phyloP scores from a whole-genome alignment of 2,329 filamentous ascomycete genomes.

The Venturia carpophila region DNA sequence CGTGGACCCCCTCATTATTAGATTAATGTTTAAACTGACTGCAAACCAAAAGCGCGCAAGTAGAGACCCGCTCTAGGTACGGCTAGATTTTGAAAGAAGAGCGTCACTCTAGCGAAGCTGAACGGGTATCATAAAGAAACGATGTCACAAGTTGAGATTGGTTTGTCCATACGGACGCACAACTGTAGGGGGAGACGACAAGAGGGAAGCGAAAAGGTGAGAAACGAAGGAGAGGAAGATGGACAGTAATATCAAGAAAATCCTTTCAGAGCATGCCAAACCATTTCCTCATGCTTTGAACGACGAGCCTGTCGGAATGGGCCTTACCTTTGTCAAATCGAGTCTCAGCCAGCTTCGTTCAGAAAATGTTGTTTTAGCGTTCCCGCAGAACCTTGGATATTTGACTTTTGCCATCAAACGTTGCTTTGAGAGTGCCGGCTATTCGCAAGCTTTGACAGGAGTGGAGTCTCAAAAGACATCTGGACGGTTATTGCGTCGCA shows the following conservation, averaged over 20 bases:
- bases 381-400: not conserved
- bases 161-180: conserved; percentile 9
- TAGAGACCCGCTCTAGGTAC: conserved; percentile 15
- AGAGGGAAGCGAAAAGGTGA: conserved; percentile 1
- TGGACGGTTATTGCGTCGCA: conserved; percentile 7
- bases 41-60: not conserved
- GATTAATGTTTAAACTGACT: not conserved
- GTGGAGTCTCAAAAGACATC: not conserved
- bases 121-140: conserved; percentile 8
- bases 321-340: not conserved
- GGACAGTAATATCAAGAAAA: not conserved
- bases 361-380: conserved; percentile 4
- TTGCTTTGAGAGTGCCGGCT: not conserved
- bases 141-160: not conserved
- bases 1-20: conserved; percentile 13
- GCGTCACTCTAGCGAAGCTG: conserved; percentile 10
- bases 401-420: not conserved
- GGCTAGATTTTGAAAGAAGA: conserved; percentile 4
- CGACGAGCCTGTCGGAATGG: conserved; percentile 6
- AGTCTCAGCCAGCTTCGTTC: conserved; percentile 6
- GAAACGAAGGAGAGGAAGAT: not conserved
- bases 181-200: not conserved
- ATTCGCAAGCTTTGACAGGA: not conserved
- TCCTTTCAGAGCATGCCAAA: not conserved
- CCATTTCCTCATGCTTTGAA: conserved; percentile 4